A percentile compares a stretch with the other conserved stretches of the same genome.
Evolutionary conservation across 306 rosid species (phyloP).

Genomic region (Biancaea sappan): DNA sequence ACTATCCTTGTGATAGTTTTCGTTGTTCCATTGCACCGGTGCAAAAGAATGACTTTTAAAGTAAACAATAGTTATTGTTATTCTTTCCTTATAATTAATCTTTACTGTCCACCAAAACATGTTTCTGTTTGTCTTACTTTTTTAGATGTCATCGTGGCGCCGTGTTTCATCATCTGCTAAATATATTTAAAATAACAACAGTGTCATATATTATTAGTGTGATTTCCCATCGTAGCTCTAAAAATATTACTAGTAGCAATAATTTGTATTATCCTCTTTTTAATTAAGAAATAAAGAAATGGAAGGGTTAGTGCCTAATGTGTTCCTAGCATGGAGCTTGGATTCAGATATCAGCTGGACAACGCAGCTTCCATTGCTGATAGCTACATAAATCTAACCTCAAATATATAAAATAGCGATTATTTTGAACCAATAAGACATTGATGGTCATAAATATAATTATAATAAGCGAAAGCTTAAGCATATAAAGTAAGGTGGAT

Average conservation of each 20-base stretch:
- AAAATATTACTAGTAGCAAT: not conserved
- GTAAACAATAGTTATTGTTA: not conserved
- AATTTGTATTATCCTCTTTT: constrained; percentile 37
- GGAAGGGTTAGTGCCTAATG: constrained; percentile 18
- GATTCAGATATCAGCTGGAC: not conserved
- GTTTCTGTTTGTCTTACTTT: not conserved
- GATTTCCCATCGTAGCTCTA: not conserved
- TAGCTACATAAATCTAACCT: constrained; percentile 27
- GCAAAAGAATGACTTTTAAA: not conserved
- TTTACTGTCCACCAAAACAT: constrained; percentile 11
- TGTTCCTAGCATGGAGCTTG: constrained; percentile 20
- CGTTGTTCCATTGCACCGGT: not conserved
- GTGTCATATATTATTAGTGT: not conserved
- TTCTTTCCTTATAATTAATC: not conserved
- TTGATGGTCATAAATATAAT: not conserved
- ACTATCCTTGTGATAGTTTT: not conserved
- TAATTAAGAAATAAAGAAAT: not conserved
- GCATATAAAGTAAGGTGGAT: not conserved
- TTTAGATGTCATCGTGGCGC: not conserved
- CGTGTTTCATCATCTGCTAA: constrained; percentile 13
- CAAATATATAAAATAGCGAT: constrained; percentile 7
- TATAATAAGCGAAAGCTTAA: not conserved
- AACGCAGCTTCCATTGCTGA: constrained; percentile 9
- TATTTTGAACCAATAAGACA: not conserved
- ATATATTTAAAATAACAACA: no score